Base-by-base conservation (phyloP, 805 yeast genomes). In the Myxozyma udenii region DNA sequence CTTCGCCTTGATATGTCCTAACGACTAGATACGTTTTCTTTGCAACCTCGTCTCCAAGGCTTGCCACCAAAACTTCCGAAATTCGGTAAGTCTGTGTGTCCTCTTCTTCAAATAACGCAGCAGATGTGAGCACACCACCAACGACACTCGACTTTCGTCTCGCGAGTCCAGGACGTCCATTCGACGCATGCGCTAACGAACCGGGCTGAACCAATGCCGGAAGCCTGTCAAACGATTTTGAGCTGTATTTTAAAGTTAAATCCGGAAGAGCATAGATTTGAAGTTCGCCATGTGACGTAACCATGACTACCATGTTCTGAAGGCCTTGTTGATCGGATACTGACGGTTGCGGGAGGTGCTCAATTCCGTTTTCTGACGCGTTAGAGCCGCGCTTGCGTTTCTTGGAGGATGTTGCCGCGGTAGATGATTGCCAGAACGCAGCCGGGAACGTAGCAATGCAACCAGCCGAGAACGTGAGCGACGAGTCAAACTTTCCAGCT, bases 1-100 rank as follows among this genome's bases (percentile, higher is more conserved):
- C 71, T 65, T 87, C 93, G 61, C 95, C 95, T 47, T 95, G 93
- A 64, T 82, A 79, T 0, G 95, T 88, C 45, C 87, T 68, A 5
- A 87, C 73, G 0, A 88, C 75, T 51, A 89, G 66, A 64, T 81
- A 81, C 60, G 85, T 89, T 43, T 81, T 83, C 40, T 76, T 74
- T 25, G 64, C 56, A 30, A 65, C 58, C 6, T 69, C 65, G 61
- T 84, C 86, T 3, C 96, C 96, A 26, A 88, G 63, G 41, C 77
- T 77, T 41, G 80, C 77, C 16, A 80, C 68, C 66, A 84, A 76
- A 0, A 84, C 74, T 66, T 85, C 63, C 30, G 39, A 51, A 3
- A 60, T 50, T 3, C 42, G 32, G 32, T 40, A 46, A 5, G 47
- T 46, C 11, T 35, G 38, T 4, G 23, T 32, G 7, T 28, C 23